A percentile compares a stretch with the other conserved stretches of the same genome.
Evolutionary conservation across 2,329 filamentous ascomycete species (phyloP).

Genomic region (Penicillium sp.): DNA sequence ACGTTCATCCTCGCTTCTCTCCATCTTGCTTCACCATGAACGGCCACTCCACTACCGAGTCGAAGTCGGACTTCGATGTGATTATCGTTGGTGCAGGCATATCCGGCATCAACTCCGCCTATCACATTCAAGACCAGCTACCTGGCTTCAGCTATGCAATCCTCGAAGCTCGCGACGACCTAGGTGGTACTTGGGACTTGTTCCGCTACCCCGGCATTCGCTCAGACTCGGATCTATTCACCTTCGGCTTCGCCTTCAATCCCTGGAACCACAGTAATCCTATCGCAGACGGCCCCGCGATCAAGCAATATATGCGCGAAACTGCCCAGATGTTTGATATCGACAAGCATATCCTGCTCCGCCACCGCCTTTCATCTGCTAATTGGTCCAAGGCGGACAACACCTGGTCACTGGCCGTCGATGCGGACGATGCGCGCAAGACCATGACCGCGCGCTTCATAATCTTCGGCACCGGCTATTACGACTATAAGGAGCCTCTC

Average conservation of each 20-base stretch:
- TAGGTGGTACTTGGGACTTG: conserved; percentile 78
- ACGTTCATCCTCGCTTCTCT: no score
- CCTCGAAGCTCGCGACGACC: conserved; percentile 63
- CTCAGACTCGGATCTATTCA: conserved; percentile 62
- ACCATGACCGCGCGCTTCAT: conserved; percentile 46
- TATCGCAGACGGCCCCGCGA: conserved; percentile 54
- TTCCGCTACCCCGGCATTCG: conserved; percentile 74
- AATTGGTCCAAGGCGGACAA: conserved; percentile 58
- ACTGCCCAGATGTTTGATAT: conserved; percentile 55
- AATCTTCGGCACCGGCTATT: conserved; percentile 68
- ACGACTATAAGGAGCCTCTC: conserved; percentile 66
- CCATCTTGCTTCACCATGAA: no score
- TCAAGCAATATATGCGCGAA: conserved; percentile 55
- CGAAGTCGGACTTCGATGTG: conserved; percentile 55
- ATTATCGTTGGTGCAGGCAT: conserved; percentile 72
- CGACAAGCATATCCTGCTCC: conserved; percentile 54
- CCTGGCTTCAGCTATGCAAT: conserved; percentile 62
- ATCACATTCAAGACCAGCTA: conserved; percentile 62
- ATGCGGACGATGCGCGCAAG: conserved; percentile 34
- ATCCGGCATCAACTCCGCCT: conserved; percentile 72
- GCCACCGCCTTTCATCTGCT: conserved; percentile 50
- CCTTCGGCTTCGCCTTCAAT: conserved; percentile 67
- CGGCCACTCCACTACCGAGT: no score
- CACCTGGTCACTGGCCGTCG: conserved; percentile 53
- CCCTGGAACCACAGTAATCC: conserved; percentile 60